A percentile compares a stretch with the other conserved stretches of the same genome.
Conservation (phyloP, 2,329 filamentous ascomycete genomes). For the Rhynchosporium agropyri region DNA sequence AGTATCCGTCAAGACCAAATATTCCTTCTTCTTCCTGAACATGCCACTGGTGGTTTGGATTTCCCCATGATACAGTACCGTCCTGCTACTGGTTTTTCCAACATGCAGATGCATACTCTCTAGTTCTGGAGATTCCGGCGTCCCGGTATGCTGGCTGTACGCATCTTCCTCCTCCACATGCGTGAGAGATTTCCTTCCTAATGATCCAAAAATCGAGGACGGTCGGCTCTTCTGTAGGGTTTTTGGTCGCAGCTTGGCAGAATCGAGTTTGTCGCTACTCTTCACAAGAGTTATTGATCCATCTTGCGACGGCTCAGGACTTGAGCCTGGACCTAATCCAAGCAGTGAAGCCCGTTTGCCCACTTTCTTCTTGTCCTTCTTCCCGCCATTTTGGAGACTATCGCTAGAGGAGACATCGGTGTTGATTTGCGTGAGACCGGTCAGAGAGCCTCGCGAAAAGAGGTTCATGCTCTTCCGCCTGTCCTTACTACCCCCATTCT, state of each 20-base stretch:
- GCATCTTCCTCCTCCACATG: constrained; percentile 36
- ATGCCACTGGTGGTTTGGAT: constrained; percentile 70
- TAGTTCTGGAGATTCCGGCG: constrained; percentile 37
- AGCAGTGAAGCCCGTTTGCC: constrained; percentile 39
- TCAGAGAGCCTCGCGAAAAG: constrained; percentile 34
- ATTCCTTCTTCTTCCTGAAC: constrained; percentile 74
- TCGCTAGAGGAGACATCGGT: constrained; percentile 28
- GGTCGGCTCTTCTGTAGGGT: constrained; percentile 41
- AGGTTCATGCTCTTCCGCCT: constrained; percentile 41
- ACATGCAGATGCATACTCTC: constrained; percentile 23
- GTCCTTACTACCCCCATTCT: constrained; percentile 24
- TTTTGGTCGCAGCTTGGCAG: constrained; percentile 36
- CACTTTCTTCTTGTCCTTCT: constrained; percentile 39
- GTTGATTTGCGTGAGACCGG: constrained; percentile 37
- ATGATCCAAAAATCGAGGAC: constrained; percentile 41
- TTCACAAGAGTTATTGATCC: constrained; percentile 32
- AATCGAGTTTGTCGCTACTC: constrained; percentile 30
- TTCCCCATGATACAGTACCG: constrained; percentile 67
- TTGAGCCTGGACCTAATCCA: constrained; percentile 32
- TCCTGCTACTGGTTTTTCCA: constrained; percentile 33
- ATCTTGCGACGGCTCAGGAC: constrained; percentile 30
- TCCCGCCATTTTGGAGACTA: constrained; percentile 27
- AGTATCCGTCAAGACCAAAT: constrained; percentile 69
- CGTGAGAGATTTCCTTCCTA: constrained; percentile 40
- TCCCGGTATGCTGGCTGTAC: constrained; percentile 29